phyloP scores from a whole-genome alignment of 805 yeast species.

The Barnettozyma pratensis region DNA sequence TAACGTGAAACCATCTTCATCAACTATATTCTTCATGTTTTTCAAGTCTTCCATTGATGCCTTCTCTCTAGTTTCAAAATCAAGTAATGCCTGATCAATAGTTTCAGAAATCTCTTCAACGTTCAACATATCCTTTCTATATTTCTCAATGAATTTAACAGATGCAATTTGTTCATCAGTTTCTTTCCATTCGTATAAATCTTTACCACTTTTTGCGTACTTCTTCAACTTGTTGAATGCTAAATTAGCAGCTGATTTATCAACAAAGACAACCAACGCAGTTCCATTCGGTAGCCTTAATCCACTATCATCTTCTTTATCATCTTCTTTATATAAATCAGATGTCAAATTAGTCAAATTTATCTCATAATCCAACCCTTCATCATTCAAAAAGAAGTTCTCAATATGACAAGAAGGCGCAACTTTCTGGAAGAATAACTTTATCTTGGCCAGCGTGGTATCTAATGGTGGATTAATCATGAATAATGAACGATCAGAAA shows the following conservation, averaged over 20 bases:
- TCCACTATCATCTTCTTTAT: slow-evolving; percentile 23
- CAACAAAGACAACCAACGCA: slow-evolving; percentile 70
- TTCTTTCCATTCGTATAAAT: slow-evolving; percentile 27
- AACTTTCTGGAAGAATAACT: slow-evolving; percentile 50
- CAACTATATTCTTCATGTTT: slow-evolving; percentile 59
- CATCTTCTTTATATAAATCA: slow-evolving; percentile 38
- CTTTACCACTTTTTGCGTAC: slow-evolving; percentile 37
- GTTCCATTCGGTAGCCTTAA: slow-evolving; percentile 65
- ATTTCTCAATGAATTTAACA: slow-evolving; percentile 37
- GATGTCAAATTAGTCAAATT: slow-evolving; percentile 57
- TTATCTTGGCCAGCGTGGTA: slow-evolving; percentile 47
- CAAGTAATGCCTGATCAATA: slow-evolving; percentile 54
- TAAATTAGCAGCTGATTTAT: slow-evolving; percentile 57
- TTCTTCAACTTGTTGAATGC: slow-evolving; percentile 62
- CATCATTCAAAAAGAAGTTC: slow-evolving; percentile 36
- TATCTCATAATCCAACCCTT: slow-evolving; percentile 39
- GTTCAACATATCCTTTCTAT: slow-evolving; percentile 34
- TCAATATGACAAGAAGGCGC: slow-evolving; percentile 66
- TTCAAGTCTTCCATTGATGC: slow-evolving; percentile 51
- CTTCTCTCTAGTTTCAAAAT: slow-evolving; percentile 68
- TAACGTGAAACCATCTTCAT: slow-evolving; percentile 90
- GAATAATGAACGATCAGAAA: slow-evolving; percentile 59
- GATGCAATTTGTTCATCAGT: slow-evolving; percentile 27
- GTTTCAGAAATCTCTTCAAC: slow-evolving; percentile 48
- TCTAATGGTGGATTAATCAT: slow-evolving; percentile 70